phyloP scores from a whole-genome alignment of 192 early-diverging fungal genomes.

The Oehlia diaphana region DNA sequence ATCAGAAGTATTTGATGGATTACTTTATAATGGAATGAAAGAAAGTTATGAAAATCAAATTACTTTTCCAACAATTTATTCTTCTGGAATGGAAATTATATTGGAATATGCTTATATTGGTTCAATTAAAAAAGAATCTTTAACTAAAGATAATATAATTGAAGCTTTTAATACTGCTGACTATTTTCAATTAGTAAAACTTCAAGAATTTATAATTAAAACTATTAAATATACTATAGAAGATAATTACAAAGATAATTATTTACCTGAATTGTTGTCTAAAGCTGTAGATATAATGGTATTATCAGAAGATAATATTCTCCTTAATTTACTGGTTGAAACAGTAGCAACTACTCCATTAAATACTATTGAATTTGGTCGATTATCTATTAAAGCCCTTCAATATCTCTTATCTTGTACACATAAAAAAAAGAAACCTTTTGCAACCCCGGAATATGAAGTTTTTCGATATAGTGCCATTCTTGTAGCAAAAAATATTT shows the following conservation, averaged over 20 bases:
- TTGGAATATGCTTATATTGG: constrained; percentile 25
- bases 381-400: not conserved
- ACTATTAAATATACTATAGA: not conserved
- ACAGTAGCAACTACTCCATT: not conserved
- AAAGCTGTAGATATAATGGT: not conserved
- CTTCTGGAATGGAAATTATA: constrained; percentile 18
- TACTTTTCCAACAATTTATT: constrained; percentile 11
- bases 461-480: constrained; percentile 15
- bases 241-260: not conserved
- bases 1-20: constrained; percentile 13
- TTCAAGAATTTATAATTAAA: constrained; percentile 6
- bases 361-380: not conserved
- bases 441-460: constrained; percentile 19
- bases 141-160: constrained; percentile 22
- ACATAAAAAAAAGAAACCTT: not conserved
- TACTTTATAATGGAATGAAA: constrained; percentile 14
- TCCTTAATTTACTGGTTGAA: not conserved
- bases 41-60: constrained; percentile 19
- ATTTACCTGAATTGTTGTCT: not conserved
- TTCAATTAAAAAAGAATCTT: not conserved
- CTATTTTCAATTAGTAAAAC: not conserved
- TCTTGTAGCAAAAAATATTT: not conserved
- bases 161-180: constrained; percentile 17
- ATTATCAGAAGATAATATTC: not conserved
- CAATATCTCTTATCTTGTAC: not conserved